These are phyloP conservation scores for Bipolaris oryzae DNA, from an alignment of 2,329 filamentous ascomycete genomes.

Conservation along the genomic window DNA sequence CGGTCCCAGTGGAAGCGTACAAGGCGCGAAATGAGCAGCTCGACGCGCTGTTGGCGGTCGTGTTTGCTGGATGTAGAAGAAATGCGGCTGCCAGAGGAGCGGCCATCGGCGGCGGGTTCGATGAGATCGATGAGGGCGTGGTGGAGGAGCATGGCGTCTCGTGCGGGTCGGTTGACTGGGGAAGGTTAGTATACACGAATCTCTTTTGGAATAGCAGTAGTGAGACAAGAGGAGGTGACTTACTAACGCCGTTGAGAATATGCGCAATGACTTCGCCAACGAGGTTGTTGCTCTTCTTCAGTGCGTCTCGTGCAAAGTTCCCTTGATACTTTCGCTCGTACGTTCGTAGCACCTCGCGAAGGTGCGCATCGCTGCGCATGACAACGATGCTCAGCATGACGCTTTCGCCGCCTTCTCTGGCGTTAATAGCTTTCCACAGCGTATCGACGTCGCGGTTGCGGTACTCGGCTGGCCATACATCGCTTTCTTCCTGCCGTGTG, in stretches of 20 bases:
- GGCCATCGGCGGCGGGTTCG: slow-evolving; percentile 39
- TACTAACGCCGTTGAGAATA: slow-evolving; percentile 86
- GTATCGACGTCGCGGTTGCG: slow-evolving; percentile 70
- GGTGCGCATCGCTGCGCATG: slow-evolving; percentile 77
- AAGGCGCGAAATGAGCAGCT: slow-evolving; percentile 84
- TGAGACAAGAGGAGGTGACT: neutral
- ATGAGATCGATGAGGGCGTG: slow-evolving; percentile 74
- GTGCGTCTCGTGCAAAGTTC: slow-evolving; percentile 87
- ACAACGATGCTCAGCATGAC: slow-evolving; percentile 87
- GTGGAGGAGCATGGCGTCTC: slow-evolving; percentile 87
- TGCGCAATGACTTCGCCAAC: slow-evolving; percentile 94
- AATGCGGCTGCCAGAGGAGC: slow-evolving; percentile 23
- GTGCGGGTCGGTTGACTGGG: slow-evolving; percentile 81
- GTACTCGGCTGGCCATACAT: slow-evolving; percentile 64
- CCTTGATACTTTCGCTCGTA: slow-evolving; percentile 76
- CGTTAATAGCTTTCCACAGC: slow-evolving; percentile 71
- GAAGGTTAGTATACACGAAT: neutral
- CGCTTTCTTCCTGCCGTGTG: slow-evolving; percentile 79
- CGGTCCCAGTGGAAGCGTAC: slow-evolving; percentile 94
- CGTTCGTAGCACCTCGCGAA: slow-evolving; percentile 76
- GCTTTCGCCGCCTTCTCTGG: slow-evolving; percentile 79
- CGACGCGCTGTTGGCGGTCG: slow-evolving; percentile 68
- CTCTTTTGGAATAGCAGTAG: neutral
- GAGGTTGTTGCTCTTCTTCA: slow-evolving; percentile 87
- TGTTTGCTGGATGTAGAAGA: slow-evolving; percentile 42